Percentiles rank a stretch among this genome's conserved stretches.
phyloP scores from a whole-genome alignment of 2,329 filamentous ascomycete species.

The Beauveria caledonica region DNA sequence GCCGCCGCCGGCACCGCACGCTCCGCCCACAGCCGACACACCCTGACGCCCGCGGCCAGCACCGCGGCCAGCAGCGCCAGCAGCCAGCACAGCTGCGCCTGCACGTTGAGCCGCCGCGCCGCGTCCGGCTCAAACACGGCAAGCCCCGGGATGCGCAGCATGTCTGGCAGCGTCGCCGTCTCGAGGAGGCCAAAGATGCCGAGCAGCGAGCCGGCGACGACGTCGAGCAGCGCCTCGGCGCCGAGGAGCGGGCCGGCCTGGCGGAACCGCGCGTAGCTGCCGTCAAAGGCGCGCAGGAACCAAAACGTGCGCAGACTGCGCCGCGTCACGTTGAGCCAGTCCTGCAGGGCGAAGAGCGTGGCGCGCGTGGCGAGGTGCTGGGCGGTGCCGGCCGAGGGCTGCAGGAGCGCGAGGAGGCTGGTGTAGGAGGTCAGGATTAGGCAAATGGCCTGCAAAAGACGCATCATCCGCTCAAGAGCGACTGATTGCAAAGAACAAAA shows the following conservation, averaged over 20 bases:
- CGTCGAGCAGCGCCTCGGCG: constrained; percentile 40
- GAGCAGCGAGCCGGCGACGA: constrained; percentile 49
- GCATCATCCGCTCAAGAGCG: constrained; percentile 53
- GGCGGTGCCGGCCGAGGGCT: constrained; percentile 16
- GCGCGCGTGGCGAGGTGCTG: constrained; percentile 22
- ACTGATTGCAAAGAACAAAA: constrained; percentile 26
- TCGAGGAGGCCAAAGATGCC: constrained; percentile 63
- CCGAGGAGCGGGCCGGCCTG: constrained; percentile 14
- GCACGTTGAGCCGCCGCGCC: constrained; percentile 40
- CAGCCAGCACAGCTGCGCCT: constrained; percentile 65
- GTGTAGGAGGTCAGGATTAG: constrained; percentile 41
- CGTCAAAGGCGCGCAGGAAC: constrained; percentile 52
- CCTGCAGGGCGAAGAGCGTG: constrained; percentile 28
- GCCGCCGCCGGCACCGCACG: constrained; percentile 26
- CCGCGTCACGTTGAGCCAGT: constrained; percentile 40
- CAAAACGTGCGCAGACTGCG: constrained; percentile 62
- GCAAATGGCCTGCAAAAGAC: constrained; percentile 45
- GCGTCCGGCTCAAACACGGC: constrained; percentile 44
- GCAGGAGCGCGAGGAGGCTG: constrained; percentile 28
- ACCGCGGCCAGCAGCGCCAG: constrained; percentile 48
- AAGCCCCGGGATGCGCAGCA: constrained; percentile 33
- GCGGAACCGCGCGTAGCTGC: constrained; percentile 37
- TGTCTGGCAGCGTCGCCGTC: constrained; percentile 52
- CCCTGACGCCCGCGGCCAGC: constrained; percentile 32
- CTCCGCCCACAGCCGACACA: constrained; percentile 29